A percentile compares a stretch with the other conserved stretches of the same genome.
Evolutionary conservation across 1,139 yeast species (phyloP).

Genomic region (Maudiozyma humilis): DNA sequence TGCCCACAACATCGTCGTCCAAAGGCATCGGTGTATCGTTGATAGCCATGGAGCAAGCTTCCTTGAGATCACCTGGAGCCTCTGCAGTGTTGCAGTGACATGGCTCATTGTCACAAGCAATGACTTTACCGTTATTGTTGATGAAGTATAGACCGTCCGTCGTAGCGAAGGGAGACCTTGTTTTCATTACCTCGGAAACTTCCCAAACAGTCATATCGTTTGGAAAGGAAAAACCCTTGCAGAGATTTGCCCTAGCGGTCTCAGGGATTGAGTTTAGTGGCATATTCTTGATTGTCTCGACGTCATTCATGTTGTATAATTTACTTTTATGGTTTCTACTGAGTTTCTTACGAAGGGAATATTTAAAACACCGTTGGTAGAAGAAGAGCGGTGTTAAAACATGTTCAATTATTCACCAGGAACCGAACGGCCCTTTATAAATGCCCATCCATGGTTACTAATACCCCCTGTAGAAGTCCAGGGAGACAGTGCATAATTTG

Average conservation of each 20-base stretch:
- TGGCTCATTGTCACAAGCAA: not conserved
- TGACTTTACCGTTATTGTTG: slow-evolving; percentile 1
- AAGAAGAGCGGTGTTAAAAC: not conserved
- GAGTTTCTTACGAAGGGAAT: not conserved
- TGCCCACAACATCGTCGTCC: not conserved
- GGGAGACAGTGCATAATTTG: not conserved
- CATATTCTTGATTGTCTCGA: not conserved
- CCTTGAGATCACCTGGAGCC: slow-evolving; percentile 1
- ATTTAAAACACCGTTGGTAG: not conserved
- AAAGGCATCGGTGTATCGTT: slow-evolving; percentile 2
- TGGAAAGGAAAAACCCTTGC: not conserved
- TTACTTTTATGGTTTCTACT: not conserved
- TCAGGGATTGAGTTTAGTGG: slow-evolving; percentile 1
- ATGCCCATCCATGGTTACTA: too few relatives aligned
- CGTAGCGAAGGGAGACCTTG: not conserved
- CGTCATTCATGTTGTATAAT: not conserved
- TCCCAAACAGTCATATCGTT: slow-evolving; percentile 1
- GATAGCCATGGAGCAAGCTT: not conserved
- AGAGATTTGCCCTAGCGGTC: not conserved
- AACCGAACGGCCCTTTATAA: not conserved
- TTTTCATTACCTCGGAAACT: not conserved
- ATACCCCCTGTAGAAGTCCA: not conserved
- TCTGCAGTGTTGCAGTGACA: not conserved
- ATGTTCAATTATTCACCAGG: too few relatives aligned
- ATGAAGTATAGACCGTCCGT: not conserved